phyloP scores from a whole-genome alignment of 306 rosid genomes.

The Dryas drummondii region DNA sequence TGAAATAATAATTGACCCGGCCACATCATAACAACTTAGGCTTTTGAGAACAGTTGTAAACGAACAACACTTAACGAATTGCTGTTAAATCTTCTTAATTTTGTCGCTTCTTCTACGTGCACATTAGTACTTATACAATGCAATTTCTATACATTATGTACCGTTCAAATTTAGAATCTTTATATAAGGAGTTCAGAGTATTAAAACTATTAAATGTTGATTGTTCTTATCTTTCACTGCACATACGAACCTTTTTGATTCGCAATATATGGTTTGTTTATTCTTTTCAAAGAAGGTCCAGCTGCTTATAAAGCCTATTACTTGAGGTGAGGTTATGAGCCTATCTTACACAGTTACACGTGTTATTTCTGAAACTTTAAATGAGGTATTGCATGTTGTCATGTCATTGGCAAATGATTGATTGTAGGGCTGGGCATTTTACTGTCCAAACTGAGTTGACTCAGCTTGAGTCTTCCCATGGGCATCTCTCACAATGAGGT shows the following conservation, averaged over 20 bases:
- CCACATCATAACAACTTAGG: neutral
- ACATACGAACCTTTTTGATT: slow-evolving; percentile 90
- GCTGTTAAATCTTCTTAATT: neutral
- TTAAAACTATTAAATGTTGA: slow-evolving; percentile 20
- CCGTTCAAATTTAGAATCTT: neutral
- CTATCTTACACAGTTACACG: neutral
- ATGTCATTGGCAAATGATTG: neutral
- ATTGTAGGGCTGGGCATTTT: no score
- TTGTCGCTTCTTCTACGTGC: neutral
- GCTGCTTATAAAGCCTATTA: slow-evolving; percentile 95
- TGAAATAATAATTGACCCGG: neutral
- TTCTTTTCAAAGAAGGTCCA: slow-evolving; percentile 89
- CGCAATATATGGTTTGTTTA: slow-evolving; percentile 73
- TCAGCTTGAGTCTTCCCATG: no score
- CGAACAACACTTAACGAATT: neutral
- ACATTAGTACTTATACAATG: neutral
- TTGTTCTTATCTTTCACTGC: slow-evolving; percentile 24
- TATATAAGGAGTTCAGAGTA: neutral
- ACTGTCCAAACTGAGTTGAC: no score
- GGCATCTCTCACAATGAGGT: no score
- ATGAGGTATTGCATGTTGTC: neutral
- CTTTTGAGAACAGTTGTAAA: no score
- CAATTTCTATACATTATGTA: neutral
- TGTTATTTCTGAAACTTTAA: slow-evolving; percentile 18
- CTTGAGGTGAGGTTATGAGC: slow-evolving; percentile 51